These are phyloP conservation scores for Lachancea fermentati DNA, from an alignment of 805 yeast genomes.

Conservation along the genomic window DNA sequence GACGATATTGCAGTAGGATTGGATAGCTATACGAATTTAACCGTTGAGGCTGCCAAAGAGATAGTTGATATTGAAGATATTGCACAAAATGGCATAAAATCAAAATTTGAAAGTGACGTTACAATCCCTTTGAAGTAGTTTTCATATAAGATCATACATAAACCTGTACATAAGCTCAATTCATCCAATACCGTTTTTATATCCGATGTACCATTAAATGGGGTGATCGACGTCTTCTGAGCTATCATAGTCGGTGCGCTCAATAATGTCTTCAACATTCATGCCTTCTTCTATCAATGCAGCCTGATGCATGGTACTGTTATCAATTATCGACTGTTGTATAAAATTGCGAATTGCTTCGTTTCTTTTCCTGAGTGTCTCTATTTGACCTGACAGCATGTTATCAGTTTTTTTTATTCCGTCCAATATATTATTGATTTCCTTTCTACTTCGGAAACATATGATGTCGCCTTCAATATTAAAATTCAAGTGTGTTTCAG, in stretches of 20 bases:
- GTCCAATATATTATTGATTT: conserved; percentile 9
- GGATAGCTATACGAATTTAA: conserved; percentile 51
- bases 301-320: conserved; percentile 4
- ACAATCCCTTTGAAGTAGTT: conserved; percentile 24
- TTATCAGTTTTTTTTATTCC: conserved; percentile 10
- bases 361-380: conserved; percentile 7
- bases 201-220: too few species aligned
- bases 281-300: conserved; percentile 10
- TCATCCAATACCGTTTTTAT: too few species aligned
- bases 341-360: conserved; percentile 10
- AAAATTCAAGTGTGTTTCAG: conserved; percentile 20
- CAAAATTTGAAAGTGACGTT: conserved; percentile 41
- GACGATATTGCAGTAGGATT: conserved; percentile 84
- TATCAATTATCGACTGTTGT: conserved; percentile 13
- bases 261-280: conserved; percentile 17
- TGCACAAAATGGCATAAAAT: conserved; percentile 55
- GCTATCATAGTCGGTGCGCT: conserved; percentile 16
- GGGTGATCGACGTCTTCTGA: background rate
- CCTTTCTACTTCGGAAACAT: conserved; percentile 6
- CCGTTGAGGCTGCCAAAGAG: conserved; percentile 84
- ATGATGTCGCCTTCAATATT: conserved; percentile 17
- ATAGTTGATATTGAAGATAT: conserved; percentile 71
- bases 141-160: too few species aligned
- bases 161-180: conserved; percentile 4
- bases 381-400: conserved; percentile 6